Base-by-base conservation (phyloP, 192 early-diverging fungal species). In the Cladochytrium replicatum region DNA sequence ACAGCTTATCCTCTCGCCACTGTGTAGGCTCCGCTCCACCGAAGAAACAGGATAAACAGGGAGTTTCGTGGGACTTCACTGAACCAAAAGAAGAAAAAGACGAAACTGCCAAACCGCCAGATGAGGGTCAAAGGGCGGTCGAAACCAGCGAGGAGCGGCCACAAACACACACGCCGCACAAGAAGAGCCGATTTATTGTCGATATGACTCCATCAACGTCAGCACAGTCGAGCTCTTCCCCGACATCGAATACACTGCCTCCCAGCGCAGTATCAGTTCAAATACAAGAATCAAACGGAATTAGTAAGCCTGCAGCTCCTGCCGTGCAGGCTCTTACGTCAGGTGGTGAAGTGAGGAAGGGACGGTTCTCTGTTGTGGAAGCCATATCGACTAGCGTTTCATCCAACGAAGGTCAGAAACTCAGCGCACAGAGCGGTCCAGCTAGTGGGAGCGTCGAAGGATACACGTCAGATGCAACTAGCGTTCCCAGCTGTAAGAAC, bases 311-410 rank as follows among this genome's bases (percentile, higher is more conserved):
- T 8, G 22, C 57, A 26, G 8, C 46, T 55, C 38, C 24, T 28
- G 22, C 45, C 19, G 37, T 21, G 9, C 17, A 54, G 15, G 29
- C 43, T 13, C 17, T 43, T 15, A 21, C 34, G 19, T 29, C 34
- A 37, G 23, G 46, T 29, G 48, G 34, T 4, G 73, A 78, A 58
- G 70, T 84, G 3, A 76, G 66, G 50, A 87, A 84, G 41, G 85
- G 85, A 15, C 66, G 85, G 30, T 87, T 87, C 40, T 79, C 78
- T 61, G 80, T 87, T 32, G 75, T 59, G 7, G 70, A 71, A 32
- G 37, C 41, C 23, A 22, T 49, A 45, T 29, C 31, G 42, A 38
- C 41, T 37, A 46, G 38, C 46, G 42, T 54, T 41, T n/a, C 25
- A 31, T 29, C 48, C 44, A 4, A 48, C 32, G 38, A 60, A 41